These are phyloP conservation scores for Teunomyces tritomae DNA, from an alignment of 805 yeast genomes.

Conservation along the genomic window DNA sequence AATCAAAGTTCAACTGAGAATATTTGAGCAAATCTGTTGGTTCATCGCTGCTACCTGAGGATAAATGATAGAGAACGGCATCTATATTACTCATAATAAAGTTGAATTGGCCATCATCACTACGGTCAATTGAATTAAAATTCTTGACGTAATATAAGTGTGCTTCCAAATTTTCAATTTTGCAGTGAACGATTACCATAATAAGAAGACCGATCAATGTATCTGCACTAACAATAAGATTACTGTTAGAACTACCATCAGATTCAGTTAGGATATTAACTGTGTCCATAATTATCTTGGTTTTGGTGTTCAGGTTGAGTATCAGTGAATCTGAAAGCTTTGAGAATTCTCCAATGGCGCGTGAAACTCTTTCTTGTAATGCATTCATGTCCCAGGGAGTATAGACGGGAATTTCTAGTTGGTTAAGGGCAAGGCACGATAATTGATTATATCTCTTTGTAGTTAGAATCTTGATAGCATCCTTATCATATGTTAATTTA, in stretches of 20 bases:
- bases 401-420: slow-evolving; percentile 44
- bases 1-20: slow-evolving; percentile 47
- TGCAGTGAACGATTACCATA: slow-evolving; percentile 65
- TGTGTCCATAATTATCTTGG: slow-evolving; percentile 49
- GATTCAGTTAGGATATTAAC: slow-evolving; percentile 46
- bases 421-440: slow-evolving; percentile 46
- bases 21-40: slow-evolving; percentile 37
- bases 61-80: slow-evolving; percentile 68
- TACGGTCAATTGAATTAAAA: slow-evolving; percentile 42
- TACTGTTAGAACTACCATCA: background rate
- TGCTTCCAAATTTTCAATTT: slow-evolving; percentile 54
- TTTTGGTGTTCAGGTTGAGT: slow-evolving; percentile 45
- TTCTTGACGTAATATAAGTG: slow-evolving; percentile 65
- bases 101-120: slow-evolving; percentile 59
- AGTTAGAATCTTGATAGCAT: slow-evolving; percentile 27
- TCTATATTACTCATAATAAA: slow-evolving; percentile 83
- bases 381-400: slow-evolving; percentile 40
- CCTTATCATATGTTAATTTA: slow-evolving; percentile 17
- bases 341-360: slow-evolving; percentile 53
- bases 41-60: slow-evolving; percentile 12
- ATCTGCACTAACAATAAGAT: slow-evolving; percentile 69
- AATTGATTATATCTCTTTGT: slow-evolving; percentile 32
- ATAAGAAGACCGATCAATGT: slow-evolving; percentile 69
- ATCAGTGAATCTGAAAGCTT: slow-evolving; percentile 39
- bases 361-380: slow-evolving; percentile 39